Evolutionary conservation across 129 eudicot species (phyloP).

Genomic region (Escallonia rubra): DNA sequence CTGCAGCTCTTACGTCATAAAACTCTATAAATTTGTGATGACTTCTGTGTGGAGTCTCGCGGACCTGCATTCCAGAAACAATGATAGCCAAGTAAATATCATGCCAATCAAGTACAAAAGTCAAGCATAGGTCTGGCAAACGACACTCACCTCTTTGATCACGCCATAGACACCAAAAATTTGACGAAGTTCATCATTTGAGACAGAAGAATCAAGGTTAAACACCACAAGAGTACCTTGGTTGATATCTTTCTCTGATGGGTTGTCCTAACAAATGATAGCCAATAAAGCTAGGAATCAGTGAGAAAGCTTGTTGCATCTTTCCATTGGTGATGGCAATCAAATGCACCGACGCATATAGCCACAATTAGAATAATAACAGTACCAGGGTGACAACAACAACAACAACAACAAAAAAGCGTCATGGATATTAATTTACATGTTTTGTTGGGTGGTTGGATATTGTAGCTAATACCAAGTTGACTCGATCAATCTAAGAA

Average conservation of each 20-base stretch:
- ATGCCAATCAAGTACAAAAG: background rate
- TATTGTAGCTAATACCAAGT: background rate
- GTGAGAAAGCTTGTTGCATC: background rate
- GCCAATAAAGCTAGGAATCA: background rate
- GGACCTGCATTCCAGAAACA: slow-evolving; percentile 52
- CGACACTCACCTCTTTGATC: slow-evolving; percentile 75
- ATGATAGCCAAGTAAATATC: slow-evolving; percentile 5
- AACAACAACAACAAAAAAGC: background rate
- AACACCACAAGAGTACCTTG: slow-evolving; percentile 72
- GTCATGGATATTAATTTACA: background rate
- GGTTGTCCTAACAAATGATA: slow-evolving; percentile 49
- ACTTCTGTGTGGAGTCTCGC: slow-evolving; percentile 60
- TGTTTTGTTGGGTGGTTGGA: background rate
- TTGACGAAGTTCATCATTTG: slow-evolving; percentile 63
- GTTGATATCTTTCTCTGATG: slow-evolving; percentile 65
- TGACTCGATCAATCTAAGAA: background rate
- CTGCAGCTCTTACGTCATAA: slow-evolving; percentile 86
- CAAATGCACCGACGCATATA: too few species aligned
- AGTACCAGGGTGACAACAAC: background rate
- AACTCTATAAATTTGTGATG: slow-evolving; percentile 62
- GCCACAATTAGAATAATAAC: too few species aligned
- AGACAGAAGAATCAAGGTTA: slow-evolving; percentile 63
- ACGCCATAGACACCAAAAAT: slow-evolving; percentile 87
- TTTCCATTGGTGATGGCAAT: background rate
- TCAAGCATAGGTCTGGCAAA: slow-evolving; percentile 1